Conservation (phyloP, 129 eudicot genomes). For the Helianthus annuus region DNA sequence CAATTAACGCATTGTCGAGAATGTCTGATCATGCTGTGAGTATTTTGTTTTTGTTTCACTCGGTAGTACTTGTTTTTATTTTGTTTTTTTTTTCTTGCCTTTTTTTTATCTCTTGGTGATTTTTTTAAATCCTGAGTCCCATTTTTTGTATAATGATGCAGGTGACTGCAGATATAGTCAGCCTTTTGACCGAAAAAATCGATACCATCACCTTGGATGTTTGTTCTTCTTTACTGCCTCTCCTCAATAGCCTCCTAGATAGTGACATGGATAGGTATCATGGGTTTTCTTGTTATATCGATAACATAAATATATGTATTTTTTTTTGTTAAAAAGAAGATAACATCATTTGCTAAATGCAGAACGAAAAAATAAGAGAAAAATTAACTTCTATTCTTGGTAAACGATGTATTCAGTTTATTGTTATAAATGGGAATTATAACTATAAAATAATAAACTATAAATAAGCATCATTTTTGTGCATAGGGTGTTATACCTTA, state of each 20-base stretch:
- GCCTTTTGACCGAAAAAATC: constrained; percentile 64
- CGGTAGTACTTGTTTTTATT: not conserved
- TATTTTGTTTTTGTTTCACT: constrained; percentile 8
- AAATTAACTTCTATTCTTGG: not conserved
- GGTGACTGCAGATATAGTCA: constrained; percentile 85
- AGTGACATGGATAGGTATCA: constrained; percentile 84
- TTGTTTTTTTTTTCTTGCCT: not conserved
- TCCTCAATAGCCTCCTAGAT: constrained; percentile 66
- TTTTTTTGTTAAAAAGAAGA: not conserved
- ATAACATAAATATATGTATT: not conserved
- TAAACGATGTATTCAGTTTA: not conserved
- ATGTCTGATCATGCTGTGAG: constrained; percentile 94
- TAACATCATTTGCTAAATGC: not conserved
- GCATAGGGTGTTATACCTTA: too few relatives aligned
- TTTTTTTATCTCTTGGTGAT: not conserved
- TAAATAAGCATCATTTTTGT: too few relatives aligned
- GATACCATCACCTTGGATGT: constrained; percentile 83
- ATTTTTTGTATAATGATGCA: constrained; percentile 26
- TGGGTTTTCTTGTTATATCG: not conserved
- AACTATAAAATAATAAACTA: too few relatives aligned
- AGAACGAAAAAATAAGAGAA: not conserved
- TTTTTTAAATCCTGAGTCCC: not conserved
- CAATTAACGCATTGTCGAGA: constrained; percentile 67
- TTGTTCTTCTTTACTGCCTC: constrained; percentile 80
- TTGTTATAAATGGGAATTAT: not conserved